Evolutionary conservation across 148 eudicot species (phyloP).

Genomic region (Heliamphora exappendiculata): DNA sequence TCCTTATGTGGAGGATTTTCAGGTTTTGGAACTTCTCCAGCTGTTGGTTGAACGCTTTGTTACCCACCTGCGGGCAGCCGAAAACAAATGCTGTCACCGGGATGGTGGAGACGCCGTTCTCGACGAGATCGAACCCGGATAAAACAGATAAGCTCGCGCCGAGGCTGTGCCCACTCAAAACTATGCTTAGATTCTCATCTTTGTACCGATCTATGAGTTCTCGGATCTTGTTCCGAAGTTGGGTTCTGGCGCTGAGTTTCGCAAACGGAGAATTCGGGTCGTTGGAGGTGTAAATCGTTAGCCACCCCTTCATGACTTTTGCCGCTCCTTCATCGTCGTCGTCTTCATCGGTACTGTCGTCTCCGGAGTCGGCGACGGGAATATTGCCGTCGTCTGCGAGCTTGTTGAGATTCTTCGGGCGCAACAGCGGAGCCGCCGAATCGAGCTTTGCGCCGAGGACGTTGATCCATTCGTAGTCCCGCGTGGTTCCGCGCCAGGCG

Average conservation of each 20-base stretch:
- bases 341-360: neutral
- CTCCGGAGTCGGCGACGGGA: too few species aligned
- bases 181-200: slow-evolving; percentile 13
- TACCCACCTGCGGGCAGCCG: slow-evolving; percentile 82
- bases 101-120: slow-evolving; percentile 50
- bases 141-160: slow-evolving; percentile 43
- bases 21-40: slow-evolving; percentile 37
- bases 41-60: slow-evolving; percentile 49
- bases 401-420: neutral
- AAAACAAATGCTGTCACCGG: slow-evolving; percentile 64
- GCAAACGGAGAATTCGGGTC: slow-evolving; percentile 16
- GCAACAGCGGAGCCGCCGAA: slow-evolving; percentile 9
- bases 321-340: slow-evolving; percentile 6
- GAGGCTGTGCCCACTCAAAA: slow-evolving; percentile 17
- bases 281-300: slow-evolving; percentile 17
- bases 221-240: slow-evolving; percentile 14
- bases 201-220: slow-evolving; percentile 1
- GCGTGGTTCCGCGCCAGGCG: slow-evolving; percentile 21
- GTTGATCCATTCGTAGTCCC: slow-evolving; percentile 13
- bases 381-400: neutral
- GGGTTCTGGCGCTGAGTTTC: slow-evolving; percentile 11
- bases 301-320: slow-evolving; percentile 22
- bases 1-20: slow-evolving; percentile 58
- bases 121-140: slow-evolving; percentile 65
- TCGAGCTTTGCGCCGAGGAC: slow-evolving; percentile 13